phyloP scores from a whole-genome alignment of 2,329 filamentous ascomycete genomes.

The Nectriaceae sp. region DNA sequence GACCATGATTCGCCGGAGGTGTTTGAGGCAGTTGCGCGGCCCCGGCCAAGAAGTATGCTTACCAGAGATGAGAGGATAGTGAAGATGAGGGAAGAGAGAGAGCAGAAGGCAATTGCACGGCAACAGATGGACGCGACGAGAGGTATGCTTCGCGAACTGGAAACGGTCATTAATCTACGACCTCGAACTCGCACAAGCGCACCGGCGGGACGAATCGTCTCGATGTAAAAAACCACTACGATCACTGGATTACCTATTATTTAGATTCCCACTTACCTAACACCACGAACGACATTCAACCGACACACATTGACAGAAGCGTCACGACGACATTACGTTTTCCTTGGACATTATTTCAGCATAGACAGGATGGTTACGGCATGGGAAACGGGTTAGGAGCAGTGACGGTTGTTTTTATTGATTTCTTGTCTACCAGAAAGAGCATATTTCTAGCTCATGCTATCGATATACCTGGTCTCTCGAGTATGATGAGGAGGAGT shows the following conservation, averaged over 20 bases:
- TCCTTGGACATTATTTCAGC: constrained; percentile 9
- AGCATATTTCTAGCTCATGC: too few species aligned
- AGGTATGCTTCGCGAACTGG: constrained; percentile 89
- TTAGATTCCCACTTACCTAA: constrained; percentile 1
- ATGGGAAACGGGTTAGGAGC: too few species aligned
- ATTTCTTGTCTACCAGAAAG: too few species aligned
- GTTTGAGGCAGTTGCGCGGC: constrained; percentile 85
- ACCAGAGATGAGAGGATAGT: constrained; percentile 84
- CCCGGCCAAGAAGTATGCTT: constrained; percentile 68
- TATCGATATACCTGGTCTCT: too few species aligned
- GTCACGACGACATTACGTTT: constrained; percentile 16
- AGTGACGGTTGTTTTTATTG: too few species aligned
- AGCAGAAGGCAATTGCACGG: constrained; percentile 68
- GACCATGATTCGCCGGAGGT: constrained; percentile 74
- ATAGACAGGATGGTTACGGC: constrained; percentile 13
- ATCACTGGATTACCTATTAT: constrained; percentile 3
- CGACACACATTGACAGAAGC: constrained; percentile 2
- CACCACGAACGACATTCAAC: neutral
- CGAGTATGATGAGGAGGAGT: too few species aligned
- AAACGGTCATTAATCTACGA: constrained; percentile 75
- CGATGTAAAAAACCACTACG: constrained; percentile 38
- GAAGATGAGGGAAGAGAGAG: constrained; percentile 86
- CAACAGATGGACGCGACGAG: constrained; percentile 80
- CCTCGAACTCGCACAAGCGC: constrained; percentile 43
- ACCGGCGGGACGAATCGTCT: constrained; percentile 41